Evolutionary conservation across 2,329 filamentous ascomycete species (phyloP).

Genomic region (Alternaria panax): DNA sequence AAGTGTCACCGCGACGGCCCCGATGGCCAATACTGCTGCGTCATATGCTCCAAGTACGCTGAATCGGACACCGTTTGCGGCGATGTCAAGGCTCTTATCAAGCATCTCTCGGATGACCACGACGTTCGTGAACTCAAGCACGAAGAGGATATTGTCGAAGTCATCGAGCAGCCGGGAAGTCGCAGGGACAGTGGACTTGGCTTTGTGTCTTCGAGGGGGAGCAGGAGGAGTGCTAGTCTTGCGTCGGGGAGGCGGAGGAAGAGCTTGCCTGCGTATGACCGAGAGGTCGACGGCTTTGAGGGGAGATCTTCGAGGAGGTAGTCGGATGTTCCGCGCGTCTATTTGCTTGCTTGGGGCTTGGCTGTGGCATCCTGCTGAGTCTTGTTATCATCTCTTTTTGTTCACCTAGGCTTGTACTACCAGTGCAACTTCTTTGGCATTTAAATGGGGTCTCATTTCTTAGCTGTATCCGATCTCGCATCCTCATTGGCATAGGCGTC

Average conservation of each 20-base stretch:
- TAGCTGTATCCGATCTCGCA: too few relatives aligned
- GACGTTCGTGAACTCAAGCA: constrained; percentile 37
- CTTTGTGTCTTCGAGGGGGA: constrained; percentile 24
- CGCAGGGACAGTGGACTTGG: constrained; percentile 39
- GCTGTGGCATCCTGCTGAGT: neutral
- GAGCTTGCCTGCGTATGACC: constrained; percentile 29
- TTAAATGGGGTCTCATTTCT: neutral
- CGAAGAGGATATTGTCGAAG: constrained; percentile 44
- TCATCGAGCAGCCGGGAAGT: constrained; percentile 32
- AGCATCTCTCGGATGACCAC: constrained; percentile 47
- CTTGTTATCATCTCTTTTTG: neutral
- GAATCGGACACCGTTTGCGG: constrained; percentile 45
- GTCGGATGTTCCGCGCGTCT: neutral
- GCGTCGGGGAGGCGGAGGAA: constrained; percentile 23
- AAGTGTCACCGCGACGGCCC: constrained; percentile 45
- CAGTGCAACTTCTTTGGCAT: neutral
- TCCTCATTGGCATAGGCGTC: too few relatives aligned
- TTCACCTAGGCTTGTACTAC: neutral
- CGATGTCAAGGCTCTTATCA: constrained; percentile 47
- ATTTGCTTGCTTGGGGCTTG: neutral
- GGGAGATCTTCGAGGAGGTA: constrained; percentile 26
- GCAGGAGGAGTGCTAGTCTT: constrained; percentile 39
- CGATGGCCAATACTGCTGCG: constrained; percentile 46
- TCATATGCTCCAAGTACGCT: constrained; percentile 39
- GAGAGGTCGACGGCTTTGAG: constrained; percentile 38